These are phyloP conservation scores for Emydomyces testavorans DNA, from an alignment of 2,329 filamentous ascomycete genomes.

Conservation along the genomic window DNA sequence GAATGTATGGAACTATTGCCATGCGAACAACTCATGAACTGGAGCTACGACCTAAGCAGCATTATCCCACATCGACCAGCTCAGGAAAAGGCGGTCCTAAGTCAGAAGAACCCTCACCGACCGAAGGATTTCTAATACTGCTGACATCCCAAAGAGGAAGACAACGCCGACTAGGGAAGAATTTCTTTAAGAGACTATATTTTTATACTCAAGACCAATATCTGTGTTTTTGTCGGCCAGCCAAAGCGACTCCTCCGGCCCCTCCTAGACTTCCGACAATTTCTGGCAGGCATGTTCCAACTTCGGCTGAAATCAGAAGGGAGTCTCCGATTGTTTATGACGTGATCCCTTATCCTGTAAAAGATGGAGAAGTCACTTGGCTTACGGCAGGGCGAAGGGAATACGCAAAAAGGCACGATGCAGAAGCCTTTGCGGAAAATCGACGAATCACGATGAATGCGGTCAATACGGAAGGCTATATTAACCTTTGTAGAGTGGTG, in stretches of 20 bases:
- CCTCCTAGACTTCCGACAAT: slow-evolving; percentile 43
- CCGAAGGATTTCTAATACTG: slow-evolving; percentile 56
- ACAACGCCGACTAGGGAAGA: slow-evolving; percentile 46
- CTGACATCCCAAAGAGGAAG: slow-evolving; percentile 52
- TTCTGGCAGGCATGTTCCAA: slow-evolving; percentile 40
- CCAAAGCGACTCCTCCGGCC: slow-evolving; percentile 48
- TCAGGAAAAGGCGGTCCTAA: slow-evolving; percentile 29
- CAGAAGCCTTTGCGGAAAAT: slow-evolving; percentile 48
- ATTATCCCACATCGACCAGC: slow-evolving; percentile 47
- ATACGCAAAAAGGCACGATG: slow-evolving; percentile 42
- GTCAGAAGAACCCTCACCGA: slow-evolving; percentile 48
- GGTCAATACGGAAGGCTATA: slow-evolving; percentile 50
- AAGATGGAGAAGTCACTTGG: slow-evolving; percentile 47
- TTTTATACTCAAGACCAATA: slow-evolving; percentile 54
- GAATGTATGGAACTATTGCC: slow-evolving; percentile 58
- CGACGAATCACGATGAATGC: slow-evolving; percentile 49
- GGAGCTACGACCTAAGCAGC: slow-evolving; percentile 52
- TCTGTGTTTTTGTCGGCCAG: slow-evolving; percentile 50
- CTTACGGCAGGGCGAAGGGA: slow-evolving; percentile 36
- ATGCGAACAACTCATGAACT: slow-evolving; percentile 57
- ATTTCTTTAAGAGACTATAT: slow-evolving; percentile 55
- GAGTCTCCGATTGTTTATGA: slow-evolving; percentile 51
- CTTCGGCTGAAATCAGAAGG: slow-evolving; percentile 43
- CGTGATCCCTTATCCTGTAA: slow-evolving; percentile 49
- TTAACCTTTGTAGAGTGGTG: slow-evolving; percentile 48